Evolutionary conservation across 2,329 filamentous ascomycete genomes (phyloP).

Genomic region (Hypoxylon sp.): DNA sequence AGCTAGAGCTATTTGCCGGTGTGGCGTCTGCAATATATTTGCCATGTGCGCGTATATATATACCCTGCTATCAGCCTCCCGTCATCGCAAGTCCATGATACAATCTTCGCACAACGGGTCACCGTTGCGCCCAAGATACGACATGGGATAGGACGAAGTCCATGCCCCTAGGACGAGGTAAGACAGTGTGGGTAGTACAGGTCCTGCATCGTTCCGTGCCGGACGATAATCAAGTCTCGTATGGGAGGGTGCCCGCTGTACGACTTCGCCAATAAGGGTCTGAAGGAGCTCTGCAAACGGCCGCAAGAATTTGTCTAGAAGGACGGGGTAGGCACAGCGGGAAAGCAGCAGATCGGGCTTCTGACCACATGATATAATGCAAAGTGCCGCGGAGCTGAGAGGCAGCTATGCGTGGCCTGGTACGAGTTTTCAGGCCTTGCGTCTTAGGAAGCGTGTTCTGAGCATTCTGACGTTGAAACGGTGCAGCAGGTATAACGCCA

Average conservation of each 20-base stretch:
- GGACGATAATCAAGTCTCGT: slow-evolving; percentile 46
- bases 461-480: slow-evolving; percentile 30
- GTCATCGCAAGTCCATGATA: slow-evolving; percentile 25
- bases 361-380: slow-evolving; percentile 36
- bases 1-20: slow-evolving; percentile 23
- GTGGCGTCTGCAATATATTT: slow-evolving; percentile 34
- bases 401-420: slow-evolving; percentile 32
- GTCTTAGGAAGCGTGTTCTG: slow-evolving; percentile 17
- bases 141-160: slow-evolving; percentile 32
- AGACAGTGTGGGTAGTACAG: slow-evolving; percentile 39
- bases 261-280: slow-evolving; percentile 34
- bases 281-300: slow-evolving; percentile 37
- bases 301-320: slow-evolving; percentile 35
- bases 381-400: slow-evolving; percentile 33
- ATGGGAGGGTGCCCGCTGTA: slow-evolving; percentile 35
- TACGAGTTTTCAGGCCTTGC: slow-evolving; percentile 32
- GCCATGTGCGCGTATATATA: slow-evolving; percentile 38
- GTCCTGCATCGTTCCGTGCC: slow-evolving; percentile 42
- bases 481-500: slow-evolving; percentile 31
- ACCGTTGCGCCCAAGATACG: slow-evolving; percentile 29
- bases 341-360: slow-evolving; percentile 23
- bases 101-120: slow-evolving; percentile 36
- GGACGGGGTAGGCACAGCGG: slow-evolving; percentile 27
- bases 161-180: slow-evolving; percentile 28
- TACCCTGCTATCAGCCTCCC: slow-evolving; percentile 34